Evolutionary conservation across 768 basidiomycete species (phyloP).

Genomic region (Suillus lakei): DNA sequence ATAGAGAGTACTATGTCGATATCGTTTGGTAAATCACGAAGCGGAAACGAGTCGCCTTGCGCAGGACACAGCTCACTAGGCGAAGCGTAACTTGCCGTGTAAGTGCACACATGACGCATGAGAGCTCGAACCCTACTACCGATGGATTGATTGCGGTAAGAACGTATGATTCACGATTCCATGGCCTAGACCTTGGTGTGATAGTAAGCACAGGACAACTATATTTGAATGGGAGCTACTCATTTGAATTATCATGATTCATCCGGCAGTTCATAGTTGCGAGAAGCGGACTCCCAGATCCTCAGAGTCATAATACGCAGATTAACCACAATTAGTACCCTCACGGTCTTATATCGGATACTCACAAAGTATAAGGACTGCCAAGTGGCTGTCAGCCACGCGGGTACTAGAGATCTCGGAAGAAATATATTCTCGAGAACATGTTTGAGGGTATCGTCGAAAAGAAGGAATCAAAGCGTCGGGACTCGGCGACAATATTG

Average conservation of each 20-base stretch:
- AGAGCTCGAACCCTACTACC: neutral
- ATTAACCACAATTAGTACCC: neutral
- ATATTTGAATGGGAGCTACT: neutral
- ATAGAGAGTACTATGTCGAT: neutral
- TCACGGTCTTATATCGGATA: neutral
- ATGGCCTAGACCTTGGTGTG: neutral
- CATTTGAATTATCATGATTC: neutral
- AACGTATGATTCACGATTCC: neutral
- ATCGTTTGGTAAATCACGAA: neutral
- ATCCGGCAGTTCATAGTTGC: neutral
- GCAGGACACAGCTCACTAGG: neutral
- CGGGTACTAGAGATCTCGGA: neutral
- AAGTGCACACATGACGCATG: too few relatives aligned
- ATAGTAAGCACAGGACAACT: neutral
- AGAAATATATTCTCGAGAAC: neutral
- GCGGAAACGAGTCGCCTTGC: neutral
- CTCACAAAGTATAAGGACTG: neutral
- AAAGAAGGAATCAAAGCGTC: too few relatives aligned
- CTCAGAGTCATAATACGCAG: neutral
- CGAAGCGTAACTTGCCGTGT: neutral
- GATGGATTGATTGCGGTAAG: neutral
- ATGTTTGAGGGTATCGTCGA: neutral
- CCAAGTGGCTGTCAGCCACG: neutral
- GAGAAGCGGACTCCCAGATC: neutral
- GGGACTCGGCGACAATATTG: neutral